Conservation (phyloP, 805 yeast species). For the Wickerhamiella spandovensis region DNA sequence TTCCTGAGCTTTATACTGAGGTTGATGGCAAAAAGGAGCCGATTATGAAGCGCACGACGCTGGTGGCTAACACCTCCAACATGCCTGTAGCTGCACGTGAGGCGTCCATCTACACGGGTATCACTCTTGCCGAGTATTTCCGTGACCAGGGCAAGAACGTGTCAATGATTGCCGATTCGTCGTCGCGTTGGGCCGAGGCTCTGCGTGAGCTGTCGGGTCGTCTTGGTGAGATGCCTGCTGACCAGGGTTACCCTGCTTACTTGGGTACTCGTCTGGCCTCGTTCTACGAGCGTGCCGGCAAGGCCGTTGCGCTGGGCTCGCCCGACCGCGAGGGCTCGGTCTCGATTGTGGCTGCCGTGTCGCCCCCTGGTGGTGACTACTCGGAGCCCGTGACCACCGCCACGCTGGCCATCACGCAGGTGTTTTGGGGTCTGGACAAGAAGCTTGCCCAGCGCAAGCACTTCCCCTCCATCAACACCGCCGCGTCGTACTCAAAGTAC, state of each 20-base stretch:
- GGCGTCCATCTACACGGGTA: constrained; percentile 98
- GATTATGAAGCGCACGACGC: constrained; percentile 97
- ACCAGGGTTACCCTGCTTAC: constrained; percentile 99
- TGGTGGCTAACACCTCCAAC: constrained; percentile 96
- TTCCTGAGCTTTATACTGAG: constrained; percentile 93
- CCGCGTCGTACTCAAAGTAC: constrained; percentile 93
- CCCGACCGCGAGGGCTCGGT: constrained; percentile 96
- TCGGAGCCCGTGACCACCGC: constrained; percentile 99
- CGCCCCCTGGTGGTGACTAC: constrained; percentile 99
- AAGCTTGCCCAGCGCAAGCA: constrained; percentile 99
- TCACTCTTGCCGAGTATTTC: constrained; percentile 96
- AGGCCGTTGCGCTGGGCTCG: constrained; percentile 85
- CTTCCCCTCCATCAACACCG: constrained; percentile 96
- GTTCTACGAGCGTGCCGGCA: constrained; percentile 99
- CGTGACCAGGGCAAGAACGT: constrained; percentile 99
- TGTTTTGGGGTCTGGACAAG: constrained; percentile 99
- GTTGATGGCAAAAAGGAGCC: constrained; percentile 90
- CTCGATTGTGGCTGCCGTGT: constrained; percentile 98
- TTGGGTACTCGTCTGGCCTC: constrained; percentile 98
- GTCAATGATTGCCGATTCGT: constrained; percentile 98
- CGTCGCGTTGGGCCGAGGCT: constrained; percentile 99
- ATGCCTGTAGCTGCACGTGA: constrained; percentile 99
- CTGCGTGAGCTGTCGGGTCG: constrained; percentile 99
- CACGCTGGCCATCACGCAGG: constrained; percentile 98
- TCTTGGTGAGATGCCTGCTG: constrained; percentile 99